Percentiles rank a stretch among this genome's conserved stretches.
phyloP scores from a whole-genome alignment of 2,329 filamentous ascomycete genomes.

The Scopulariopsis brevicaulis region DNA sequence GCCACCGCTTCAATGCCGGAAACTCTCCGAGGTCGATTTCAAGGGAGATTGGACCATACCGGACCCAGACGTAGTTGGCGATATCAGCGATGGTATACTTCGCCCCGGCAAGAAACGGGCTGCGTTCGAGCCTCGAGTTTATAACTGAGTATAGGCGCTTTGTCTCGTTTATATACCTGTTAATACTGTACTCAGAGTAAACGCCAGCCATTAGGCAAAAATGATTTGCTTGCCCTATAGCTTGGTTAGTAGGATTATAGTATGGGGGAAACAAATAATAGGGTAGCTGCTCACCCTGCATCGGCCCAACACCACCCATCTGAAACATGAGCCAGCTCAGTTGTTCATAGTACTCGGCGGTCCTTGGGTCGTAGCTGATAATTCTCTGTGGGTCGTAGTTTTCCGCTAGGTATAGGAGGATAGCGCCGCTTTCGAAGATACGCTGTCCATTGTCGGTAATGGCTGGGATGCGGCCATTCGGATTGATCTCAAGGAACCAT shows the following conservation, averaged over 20 bases:
- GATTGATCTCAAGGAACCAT: conserved; percentile 52
- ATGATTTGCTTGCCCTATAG: conserved; percentile 61
- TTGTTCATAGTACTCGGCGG: conserved; percentile 21
- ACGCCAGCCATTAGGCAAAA: conserved; percentile 59
- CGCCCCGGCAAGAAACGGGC: conserved; percentile 42
- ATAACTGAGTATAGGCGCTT: conserved; percentile 64
- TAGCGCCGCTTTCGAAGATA: conserved; percentile 66
- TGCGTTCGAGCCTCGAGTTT: conserved; percentile 46
- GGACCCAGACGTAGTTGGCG: conserved; percentile 57
- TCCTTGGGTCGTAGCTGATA: conserved; percentile 24
- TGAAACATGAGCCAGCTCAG: conserved; percentile 54
- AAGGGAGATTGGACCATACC: conserved; percentile 30
- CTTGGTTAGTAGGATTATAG: conserved; percentile 8
- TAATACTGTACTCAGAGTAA: conserved; percentile 57
- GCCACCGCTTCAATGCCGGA: background rate
- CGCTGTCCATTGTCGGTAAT: conserved; percentile 55
- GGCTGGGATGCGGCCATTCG: conserved; percentile 55
- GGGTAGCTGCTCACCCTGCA: conserved; percentile 16
- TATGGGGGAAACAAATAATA: background rate
- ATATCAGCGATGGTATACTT: conserved; percentile 63
- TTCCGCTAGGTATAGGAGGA: conserved; percentile 63
- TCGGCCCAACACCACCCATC: conserved; percentile 62
- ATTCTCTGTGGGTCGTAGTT: conserved; percentile 52
- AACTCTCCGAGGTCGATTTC: conserved; percentile 8
- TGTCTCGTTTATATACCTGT: conserved; percentile 66